Evolutionary conservation across 257 asterid genomes (phyloP).

Genomic region (Parsonsia alboflavescens): DNA sequence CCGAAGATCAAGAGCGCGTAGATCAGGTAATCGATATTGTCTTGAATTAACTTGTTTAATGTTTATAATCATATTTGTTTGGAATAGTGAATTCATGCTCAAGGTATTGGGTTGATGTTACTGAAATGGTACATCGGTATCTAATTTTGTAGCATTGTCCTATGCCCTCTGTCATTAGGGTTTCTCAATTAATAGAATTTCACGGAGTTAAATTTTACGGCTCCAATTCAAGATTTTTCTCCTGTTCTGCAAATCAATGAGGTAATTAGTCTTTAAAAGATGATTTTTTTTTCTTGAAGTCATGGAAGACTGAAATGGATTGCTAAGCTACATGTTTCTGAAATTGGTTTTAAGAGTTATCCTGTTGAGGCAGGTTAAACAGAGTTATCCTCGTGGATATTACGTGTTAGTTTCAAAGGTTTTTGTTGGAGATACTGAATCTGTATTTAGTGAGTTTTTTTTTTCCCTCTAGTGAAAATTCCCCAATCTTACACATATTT

Average conservation of each 20-base stretch:
- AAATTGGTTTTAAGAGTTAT: background rate
- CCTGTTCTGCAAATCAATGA: background rate
- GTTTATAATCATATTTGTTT: background rate
- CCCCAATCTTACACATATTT: background rate
- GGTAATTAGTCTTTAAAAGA: background rate
- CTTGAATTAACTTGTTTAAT: background rate
- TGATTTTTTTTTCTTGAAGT: too few species aligned
- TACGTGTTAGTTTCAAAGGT: background rate
- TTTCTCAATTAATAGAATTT: background rate
- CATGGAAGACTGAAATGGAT: background rate
- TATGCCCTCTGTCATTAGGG: background rate
- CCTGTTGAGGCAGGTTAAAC: background rate
- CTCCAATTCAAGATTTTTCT: too few species aligned
- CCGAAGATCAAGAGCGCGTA: conserved; percentile 44
- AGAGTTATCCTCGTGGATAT: background rate
- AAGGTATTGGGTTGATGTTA: background rate
- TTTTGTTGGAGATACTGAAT: background rate
- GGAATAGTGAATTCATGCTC: background rate
- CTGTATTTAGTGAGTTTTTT: background rate
- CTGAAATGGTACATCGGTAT: background rate
- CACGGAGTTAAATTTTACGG: too few species aligned
- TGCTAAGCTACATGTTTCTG: background rate
- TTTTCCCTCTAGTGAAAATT: background rate
- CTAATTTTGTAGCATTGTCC: background rate
- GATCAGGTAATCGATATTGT: conserved; percentile 27